A percentile compares a stretch with the other conserved stretches of the same genome.
Evolutionary conservation across 2,329 filamentous ascomycete species (phyloP).

Genomic region (Colletotrichum sp.): DNA sequence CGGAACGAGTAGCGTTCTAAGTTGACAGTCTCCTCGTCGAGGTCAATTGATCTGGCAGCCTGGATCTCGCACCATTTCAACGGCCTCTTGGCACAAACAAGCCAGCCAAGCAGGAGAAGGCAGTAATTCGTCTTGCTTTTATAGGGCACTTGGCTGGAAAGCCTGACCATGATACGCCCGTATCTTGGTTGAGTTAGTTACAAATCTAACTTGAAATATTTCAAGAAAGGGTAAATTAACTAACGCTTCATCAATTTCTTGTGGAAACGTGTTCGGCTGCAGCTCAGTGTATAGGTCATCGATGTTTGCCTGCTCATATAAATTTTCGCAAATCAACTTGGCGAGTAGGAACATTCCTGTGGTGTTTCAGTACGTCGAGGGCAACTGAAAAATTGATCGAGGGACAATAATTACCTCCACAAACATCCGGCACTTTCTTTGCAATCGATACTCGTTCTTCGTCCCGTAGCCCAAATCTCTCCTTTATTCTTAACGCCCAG

Average conservation of each 20-base stretch:
- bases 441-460: neutral
- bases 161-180: neutral
- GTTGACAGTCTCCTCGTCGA: neutral
- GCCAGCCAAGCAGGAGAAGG: neutral
- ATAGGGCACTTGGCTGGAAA: neutral
- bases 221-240: no score
- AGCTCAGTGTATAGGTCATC: neutral
- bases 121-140: neutral
- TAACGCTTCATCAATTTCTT: neutral
- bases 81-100: neutral
- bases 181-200: neutral
- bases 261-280: neutral
- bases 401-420: neutral
- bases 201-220: no score
- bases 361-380: no score
- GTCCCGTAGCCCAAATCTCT: neutral
- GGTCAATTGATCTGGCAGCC: neutral
- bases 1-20: neutral
- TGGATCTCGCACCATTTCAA: neutral
- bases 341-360: neutral
- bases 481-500: neutral
- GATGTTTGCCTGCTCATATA: neutral
- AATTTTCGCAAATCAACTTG: neutral
- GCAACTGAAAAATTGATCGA: no score
- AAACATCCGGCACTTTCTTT: neutral